phyloP scores from a whole-genome alignment of 768 basidiomycete genomes.

The Tulasnella calospora region DNA sequence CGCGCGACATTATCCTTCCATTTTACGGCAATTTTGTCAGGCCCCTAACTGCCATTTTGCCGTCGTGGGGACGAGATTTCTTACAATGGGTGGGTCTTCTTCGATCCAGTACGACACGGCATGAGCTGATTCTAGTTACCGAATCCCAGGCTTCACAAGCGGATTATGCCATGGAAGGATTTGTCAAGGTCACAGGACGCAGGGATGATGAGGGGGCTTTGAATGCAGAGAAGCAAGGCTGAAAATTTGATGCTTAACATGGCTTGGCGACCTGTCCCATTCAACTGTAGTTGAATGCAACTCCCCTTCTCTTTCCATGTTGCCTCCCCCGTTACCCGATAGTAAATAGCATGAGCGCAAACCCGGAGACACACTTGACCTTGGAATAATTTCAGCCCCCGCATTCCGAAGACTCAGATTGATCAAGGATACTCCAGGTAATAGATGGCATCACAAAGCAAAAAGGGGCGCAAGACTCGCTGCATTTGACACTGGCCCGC shows the following conservation, averaged over 20 bases:
- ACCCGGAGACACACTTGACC: no score
- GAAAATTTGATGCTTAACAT: not conserved
- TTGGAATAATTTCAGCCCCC: no score
- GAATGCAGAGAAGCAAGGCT: not conserved
- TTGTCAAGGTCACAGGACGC: conserved; percentile 59
- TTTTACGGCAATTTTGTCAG: conserved; percentile 58
- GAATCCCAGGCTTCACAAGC: conserved; percentile 56
- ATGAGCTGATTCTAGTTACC: not conserved
- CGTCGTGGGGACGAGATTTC: conserved; percentile 70
- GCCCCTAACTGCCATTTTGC: conserved; percentile 53
- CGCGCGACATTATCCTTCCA: conserved; percentile 63
- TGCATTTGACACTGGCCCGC: no score
- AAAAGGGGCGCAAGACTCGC: no score
- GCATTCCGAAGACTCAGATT: no score
- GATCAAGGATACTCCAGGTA: no score
- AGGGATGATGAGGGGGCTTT: not conserved
- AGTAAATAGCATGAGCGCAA: no score
- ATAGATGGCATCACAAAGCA: no score
- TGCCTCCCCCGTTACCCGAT: not conserved
- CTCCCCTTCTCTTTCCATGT: not conserved
- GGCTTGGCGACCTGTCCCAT: not conserved
- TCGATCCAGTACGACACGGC: not conserved
- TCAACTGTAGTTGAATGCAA: not conserved
- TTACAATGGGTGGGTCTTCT: conserved; percentile 58
- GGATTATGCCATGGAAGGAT: conserved; percentile 65